Evolutionary conservation across 2,329 filamentous ascomycete genomes (phyloP).

Genomic region (Ophiostoma sp.): DNA sequence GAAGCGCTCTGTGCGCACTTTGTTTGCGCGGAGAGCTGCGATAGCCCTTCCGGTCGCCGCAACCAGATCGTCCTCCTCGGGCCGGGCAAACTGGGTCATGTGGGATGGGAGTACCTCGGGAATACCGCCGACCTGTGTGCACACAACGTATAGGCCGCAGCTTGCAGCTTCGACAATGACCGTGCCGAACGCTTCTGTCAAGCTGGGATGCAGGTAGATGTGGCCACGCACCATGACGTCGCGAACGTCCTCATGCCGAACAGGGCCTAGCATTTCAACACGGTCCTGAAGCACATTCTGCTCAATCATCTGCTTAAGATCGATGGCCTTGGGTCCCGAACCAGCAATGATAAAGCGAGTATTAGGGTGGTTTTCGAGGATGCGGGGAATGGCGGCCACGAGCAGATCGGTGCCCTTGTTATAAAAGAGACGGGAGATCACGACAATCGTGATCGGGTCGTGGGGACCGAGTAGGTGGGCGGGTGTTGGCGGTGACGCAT

Average conservation of each 20-base stretch:
- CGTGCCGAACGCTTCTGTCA: conserved; percentile 96
- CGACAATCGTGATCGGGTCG: conserved; percentile 90
- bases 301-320: conserved; percentile 97
- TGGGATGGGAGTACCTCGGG: conserved; percentile 91
- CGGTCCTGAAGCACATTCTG: conserved; percentile 89
- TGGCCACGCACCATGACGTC: conserved; percentile 97
- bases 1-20: conserved; percentile 85
- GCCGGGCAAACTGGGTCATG: conserved; percentile 96
- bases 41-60: conserved; percentile 86
- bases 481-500: conserved; percentile 38
- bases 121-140: conserved; percentile 92
- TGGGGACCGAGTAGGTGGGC: conserved; percentile 69
- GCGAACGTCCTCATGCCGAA: conserved; percentile 92
- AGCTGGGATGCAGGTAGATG: conserved; percentile 89
- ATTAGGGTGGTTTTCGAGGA: conserved; percentile 82
- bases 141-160: conserved; percentile 93
- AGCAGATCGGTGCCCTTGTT: conserved; percentile 97
- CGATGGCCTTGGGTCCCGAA: conserved; percentile 92
- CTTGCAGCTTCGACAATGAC: conserved; percentile 96
- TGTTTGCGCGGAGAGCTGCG: conserved; percentile 74
- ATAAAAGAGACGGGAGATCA: conserved; percentile 95
- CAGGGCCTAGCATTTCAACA: conserved; percentile 83
- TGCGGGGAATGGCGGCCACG: conserved; percentile 91
- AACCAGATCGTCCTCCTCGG: conserved; percentile 93
- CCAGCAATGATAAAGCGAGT: conserved; percentile 96